Base-by-base conservation (phyloP, 2,329 filamentous ascomycete species). In the Ceratocystiopsis minuta region DNA sequence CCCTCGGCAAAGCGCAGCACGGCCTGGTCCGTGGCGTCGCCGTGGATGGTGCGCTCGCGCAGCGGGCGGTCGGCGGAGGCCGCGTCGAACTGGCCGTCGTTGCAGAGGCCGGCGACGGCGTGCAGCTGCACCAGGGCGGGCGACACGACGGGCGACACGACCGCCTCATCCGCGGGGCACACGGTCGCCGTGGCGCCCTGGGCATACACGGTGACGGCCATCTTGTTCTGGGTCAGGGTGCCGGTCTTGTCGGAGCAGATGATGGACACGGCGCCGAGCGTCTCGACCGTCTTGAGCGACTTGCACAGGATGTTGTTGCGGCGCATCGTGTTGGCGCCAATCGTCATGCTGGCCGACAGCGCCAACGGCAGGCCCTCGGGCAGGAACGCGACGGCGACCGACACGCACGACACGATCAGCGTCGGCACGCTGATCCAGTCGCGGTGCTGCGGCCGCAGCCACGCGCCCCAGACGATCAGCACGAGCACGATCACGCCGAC, bases 171-270 rank as follows among this genome's bases (percentile, higher is more conserved):
- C 13, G 33, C n/a, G 39, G 16, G 18, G 33, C 24, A 15, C 53
- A 74, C 57, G 54, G 61, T 57, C 54, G 63, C 50, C 12, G 53
- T 57, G 2, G 70, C 78, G 2, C 70, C 78, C 37, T 81, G 65
- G 16, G 72, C 67, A 48, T 72, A 79, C 48, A 84, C 74, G 0
- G 78, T 81, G 0, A 83, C 78, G 2, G 70, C 66, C 80, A 85
- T 84, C 48, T 75, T 72, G 45, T 82, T 82, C 70, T 73, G 47
- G 13, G 77, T 81, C 43, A 81, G 59, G 0, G 77, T 81, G 4
- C 80, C 80, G 0, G 80, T 85, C 61, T 85, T 85, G 55, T 85
- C 80, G 0, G 78, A 82, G 54, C 80, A 83, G 35, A 86, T 76
- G 9, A 82, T 71, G 0, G 76, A 80, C 1, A 84, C 79, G 0